Base-by-base conservation (phyloP, 176 grass and related monocot genomes). In the Aegilops bicornis region DNA sequence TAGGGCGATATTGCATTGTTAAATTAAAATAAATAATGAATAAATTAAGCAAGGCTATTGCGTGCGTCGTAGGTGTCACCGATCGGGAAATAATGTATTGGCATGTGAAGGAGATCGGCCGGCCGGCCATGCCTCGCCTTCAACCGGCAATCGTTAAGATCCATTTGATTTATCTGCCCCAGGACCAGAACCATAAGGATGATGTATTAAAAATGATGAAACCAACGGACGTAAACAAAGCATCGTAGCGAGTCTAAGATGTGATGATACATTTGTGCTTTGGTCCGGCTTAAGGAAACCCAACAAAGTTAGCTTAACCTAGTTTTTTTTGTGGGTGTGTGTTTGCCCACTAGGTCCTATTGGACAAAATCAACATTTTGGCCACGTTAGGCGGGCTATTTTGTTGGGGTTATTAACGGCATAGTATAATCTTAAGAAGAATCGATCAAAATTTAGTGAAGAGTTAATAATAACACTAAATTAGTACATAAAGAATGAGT, bases 81-180 rank as follows among this genome's bases (percentile, higher is more conserved):
- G 10, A 14, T 68, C 30, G 31, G 63, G 63, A 15, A 27, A 39
- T 56, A 40, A 62, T 32, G 14, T 68, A 67, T 65, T 65, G 63
- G 6, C 39, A 47, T 45, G 70, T 74, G 33, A 73, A 22, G 33
- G 58, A 74, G 58, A 81, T 63, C 85, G 40, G 40, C 47, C 24
- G 32, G 43, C n/a, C 39, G 9, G 7, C 59, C 13, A 23, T 79
- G 73, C 63, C 64, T 77, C 35, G 22, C 39, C 40, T 62, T 37
- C 71, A 70, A 30, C 52, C 22, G 73, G 23, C 79, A 82, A 82
- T 36, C 76, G 65, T 47, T 4, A 58, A 54, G n/a, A 66, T 36
- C n/a, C 2, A 23, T 82, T 72, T 35, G 17, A 40, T 76, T 30
- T 30, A 76, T 76, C 14, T 37, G 8, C 27, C n/a, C 6, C 23